Percentiles rank a stretch among this genome's conserved stretches.
Conservation (phyloP, 768 basidiomycete species). For the Termitomyces sp. region DNA sequence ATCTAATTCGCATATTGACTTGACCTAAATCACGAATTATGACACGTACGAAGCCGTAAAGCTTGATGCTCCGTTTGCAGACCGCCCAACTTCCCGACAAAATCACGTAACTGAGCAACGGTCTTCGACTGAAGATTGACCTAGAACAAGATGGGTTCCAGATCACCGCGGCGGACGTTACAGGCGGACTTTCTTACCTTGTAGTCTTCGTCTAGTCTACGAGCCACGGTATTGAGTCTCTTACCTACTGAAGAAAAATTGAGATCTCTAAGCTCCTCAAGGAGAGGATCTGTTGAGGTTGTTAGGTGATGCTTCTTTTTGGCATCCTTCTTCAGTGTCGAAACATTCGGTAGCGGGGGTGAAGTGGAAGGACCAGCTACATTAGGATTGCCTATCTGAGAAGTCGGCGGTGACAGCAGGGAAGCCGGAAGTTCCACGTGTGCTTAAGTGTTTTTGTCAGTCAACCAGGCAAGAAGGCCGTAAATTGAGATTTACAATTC, state of each 20-base stretch:
- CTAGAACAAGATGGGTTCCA: constrained; percentile 27
- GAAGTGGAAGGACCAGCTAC: constrained; percentile 34
- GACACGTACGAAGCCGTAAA: constrained; percentile 71
- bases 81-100: constrained; percentile 92
- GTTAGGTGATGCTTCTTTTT: constrained; percentile 88
- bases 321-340: constrained; percentile 63
- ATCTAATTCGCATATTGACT: constrained; percentile 40
- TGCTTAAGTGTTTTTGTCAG: constrained; percentile 34
- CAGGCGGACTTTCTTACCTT: constrained; percentile 43
- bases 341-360: constrained; percentile 31
- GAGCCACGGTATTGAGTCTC: constrained; percentile 74
- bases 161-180: background rate
- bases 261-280: constrained; percentile 78
- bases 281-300: constrained; percentile 72
- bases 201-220: constrained; percentile 86
- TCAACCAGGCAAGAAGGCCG: background rate
- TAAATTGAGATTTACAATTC: constrained; percentile 56
- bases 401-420: constrained; percentile 52
- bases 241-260: constrained; percentile 90
- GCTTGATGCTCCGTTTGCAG: constrained; percentile 90
- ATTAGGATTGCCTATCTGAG: constrained; percentile 31
- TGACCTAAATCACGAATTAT: background rate
- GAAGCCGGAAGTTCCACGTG: constrained; percentile 78
- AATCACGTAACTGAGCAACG: constrained; percentile 85
- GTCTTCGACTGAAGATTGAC: constrained; percentile 85